Percentiles rank a stretch among this genome's conserved stretches.
These are phyloP conservation scores for Pseudogymnoascus sp. DNA, from an alignment of 2,329 filamentous ascomycete species.

Conservation along the genomic window DNA sequence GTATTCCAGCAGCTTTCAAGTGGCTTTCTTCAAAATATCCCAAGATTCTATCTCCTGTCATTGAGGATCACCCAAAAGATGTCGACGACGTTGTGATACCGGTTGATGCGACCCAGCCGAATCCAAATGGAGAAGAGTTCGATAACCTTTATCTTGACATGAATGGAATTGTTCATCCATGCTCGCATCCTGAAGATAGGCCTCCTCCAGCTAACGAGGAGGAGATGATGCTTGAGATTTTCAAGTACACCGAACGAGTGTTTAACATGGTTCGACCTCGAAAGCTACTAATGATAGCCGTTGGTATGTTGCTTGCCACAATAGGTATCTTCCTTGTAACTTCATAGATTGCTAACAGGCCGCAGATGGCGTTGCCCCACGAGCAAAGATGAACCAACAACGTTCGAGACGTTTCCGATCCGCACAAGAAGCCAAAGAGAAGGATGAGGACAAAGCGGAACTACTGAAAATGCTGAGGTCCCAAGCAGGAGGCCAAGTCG, in stretches of 20 bases:
- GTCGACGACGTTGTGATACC: slow-evolving; percentile 81
- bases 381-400: slow-evolving; percentile 99
- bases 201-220: slow-evolving; percentile 89
- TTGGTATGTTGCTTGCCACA: slow-evolving; percentile 51
- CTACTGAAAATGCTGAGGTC: slow-evolving; percentile 76
- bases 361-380: slow-evolving; percentile 86
- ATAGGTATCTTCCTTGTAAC: not conserved
- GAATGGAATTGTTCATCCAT: slow-evolving; percentile 99
- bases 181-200: slow-evolving; percentile 90
- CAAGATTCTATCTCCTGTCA: slow-evolving; percentile 88
- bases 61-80: slow-evolving; percentile 74
- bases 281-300: slow-evolving; percentile 94
- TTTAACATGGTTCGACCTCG: slow-evolving; percentile 97
- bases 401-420: slow-evolving; percentile 91
- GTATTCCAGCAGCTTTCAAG: slow-evolving; percentile 75
- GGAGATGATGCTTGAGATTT: slow-evolving; percentile 99
- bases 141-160: slow-evolving; percentile 98
- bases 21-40: slow-evolving; percentile 97
- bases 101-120: slow-evolving; percentile 73
- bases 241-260: slow-evolving; percentile 96
- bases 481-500: slow-evolving; percentile 59
- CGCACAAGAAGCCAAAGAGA: slow-evolving; percentile 88
- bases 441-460: slow-evolving; percentile 84
- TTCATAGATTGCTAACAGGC: not conserved
- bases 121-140: slow-evolving; percentile 96